Evolutionary conservation across 148 eudicot genomes (phyloP).

Genomic region (Rhododendron ovatum): DNA sequence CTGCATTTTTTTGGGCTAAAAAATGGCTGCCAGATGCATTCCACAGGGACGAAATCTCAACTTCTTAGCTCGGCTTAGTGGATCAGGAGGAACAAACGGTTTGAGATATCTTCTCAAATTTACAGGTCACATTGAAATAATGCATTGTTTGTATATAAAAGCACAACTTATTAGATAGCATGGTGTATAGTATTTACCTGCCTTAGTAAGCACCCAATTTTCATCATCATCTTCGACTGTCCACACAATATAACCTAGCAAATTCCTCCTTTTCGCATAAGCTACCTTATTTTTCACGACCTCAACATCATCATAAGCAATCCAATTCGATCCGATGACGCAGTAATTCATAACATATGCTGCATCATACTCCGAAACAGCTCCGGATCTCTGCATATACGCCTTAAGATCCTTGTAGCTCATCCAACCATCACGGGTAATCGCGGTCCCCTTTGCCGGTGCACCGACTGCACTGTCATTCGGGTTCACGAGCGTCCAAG

Average conservation of each 20-base stretch:
- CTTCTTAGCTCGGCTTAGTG: too few relatives aligned
- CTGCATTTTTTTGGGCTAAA: too few relatives aligned
- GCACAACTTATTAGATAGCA: neutral
- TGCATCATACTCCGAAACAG: constrained; percentile 20
- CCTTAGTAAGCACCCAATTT: constrained; percentile 34
- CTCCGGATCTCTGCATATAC: constrained; percentile 16
- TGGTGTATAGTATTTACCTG: constrained; percentile 16
- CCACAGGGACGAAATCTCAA: too few relatives aligned
- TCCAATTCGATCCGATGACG: constrained; percentile 30
- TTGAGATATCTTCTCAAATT: too few relatives aligned
- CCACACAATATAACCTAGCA: constrained; percentile 39
- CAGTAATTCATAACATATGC: constrained; percentile 34
- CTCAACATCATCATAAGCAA: constrained; percentile 47
- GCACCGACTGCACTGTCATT: constrained; percentile 23
- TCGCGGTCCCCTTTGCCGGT: constrained; percentile 28
- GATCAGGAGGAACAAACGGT: too few relatives aligned
- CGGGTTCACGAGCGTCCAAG: constrained; percentile 31
- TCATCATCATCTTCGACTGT: constrained; percentile 32
- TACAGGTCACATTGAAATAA: too few relatives aligned
- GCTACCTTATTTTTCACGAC: constrained; percentile 43
- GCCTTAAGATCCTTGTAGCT: constrained; percentile 23
- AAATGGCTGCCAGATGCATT: too few relatives aligned
- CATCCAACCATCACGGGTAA: constrained; percentile 26
- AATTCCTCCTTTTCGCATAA: constrained; percentile 38
- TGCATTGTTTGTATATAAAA: too few relatives aligned